These are phyloP conservation scores for Hericium erinaceus DNA, from an alignment of 768 basidiomycete species.

Conservation along the genomic window DNA sequence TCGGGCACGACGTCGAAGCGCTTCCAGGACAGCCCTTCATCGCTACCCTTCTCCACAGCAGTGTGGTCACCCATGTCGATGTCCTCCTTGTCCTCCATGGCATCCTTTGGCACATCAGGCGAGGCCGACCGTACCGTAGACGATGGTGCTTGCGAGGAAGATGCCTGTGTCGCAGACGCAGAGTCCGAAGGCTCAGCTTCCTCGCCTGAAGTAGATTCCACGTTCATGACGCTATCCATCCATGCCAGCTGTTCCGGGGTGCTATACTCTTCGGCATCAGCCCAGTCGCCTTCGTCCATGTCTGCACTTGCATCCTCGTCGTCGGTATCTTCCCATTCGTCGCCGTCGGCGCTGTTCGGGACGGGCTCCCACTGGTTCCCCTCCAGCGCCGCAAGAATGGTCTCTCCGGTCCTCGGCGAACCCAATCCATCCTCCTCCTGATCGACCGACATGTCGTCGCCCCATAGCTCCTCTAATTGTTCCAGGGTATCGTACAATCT, in stretches of 20 bases:
- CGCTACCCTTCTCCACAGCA: constrained; percentile 14
- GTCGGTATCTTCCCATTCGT: constrained; percentile 26
- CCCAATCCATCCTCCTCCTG: constrained; percentile 20
- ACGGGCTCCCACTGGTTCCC: constrained; percentile 19
- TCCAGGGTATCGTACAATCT: constrained; percentile 76
- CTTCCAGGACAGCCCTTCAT: constrained; percentile 50
- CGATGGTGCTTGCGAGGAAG: constrained; percentile 11
- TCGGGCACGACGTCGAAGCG: constrained; percentile 73
- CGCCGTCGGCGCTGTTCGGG: constrained; percentile 18
- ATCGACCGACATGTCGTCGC: constrained; percentile 26
- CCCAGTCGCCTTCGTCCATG: constrained; percentile 10
- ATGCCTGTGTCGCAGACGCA: constrained; percentile 11
- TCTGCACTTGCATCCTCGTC: constrained; percentile 17
- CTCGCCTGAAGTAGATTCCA: background rate
- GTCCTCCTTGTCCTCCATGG: constrained; percentile 15
- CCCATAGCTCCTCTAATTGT: constrained; percentile 64
- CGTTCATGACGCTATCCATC: background rate
- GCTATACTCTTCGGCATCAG: constrained; percentile 4
- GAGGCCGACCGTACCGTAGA: constrained; percentile 12
- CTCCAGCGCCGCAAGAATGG: too few relatives aligned
- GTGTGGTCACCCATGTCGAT: constrained; percentile 17
- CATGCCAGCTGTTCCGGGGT: background rate
- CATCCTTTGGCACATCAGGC: constrained; percentile 24
- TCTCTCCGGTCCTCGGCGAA: constrained; percentile 28
- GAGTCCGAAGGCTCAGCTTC: constrained; percentile 5